Evolutionary conservation across 2,329 filamentous ascomycete species (phyloP).

Genomic region (Kalaharituber pfeilii): DNA sequence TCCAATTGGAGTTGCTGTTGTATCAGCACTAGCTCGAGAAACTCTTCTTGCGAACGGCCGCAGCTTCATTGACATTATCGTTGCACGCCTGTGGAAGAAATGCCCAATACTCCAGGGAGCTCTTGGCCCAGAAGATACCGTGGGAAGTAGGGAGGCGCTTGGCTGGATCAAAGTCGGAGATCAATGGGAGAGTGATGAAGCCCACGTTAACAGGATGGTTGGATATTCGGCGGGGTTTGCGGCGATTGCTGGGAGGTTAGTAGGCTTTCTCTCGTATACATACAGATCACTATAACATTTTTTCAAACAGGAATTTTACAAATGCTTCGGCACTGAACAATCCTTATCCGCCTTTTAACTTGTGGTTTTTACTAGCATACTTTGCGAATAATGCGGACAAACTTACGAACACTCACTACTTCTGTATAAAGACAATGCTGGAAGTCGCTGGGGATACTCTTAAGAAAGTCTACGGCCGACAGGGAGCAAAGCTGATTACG

Average conservation of each 20-base stretch:
- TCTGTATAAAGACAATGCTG: conserved; percentile 54
- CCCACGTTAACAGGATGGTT: conserved; percentile 67
- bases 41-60: conserved; percentile 49
- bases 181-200: conserved; percentile 47
- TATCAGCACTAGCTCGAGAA: conserved; percentile 53
- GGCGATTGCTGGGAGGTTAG: conserved; percentile 40
- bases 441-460: conserved; percentile 58
- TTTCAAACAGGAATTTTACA: conserved; percentile 55
- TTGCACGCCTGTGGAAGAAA: conserved; percentile 64
- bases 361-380: conserved; percentile 61
- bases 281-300: conserved; percentile 2
- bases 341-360: conserved; percentile 60
- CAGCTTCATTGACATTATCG: conserved; percentile 63
- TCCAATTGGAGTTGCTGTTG: conserved; percentile 59
- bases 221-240: conserved; percentile 74
- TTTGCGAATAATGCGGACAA: conserved; percentile 60
- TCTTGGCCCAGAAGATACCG: conserved; percentile 55
- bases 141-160: conserved; percentile 46
- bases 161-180: conserved; percentile 47
- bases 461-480: conserved; percentile 59
- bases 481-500: conserved; percentile 17
- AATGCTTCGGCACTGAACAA: conserved; percentile 45
- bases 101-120: conserved; percentile 80
- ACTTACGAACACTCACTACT: conserved; percentile 55
- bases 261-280: neutral